Base-by-base conservation (phyloP, 345 rosid genomes). In the Gynandropsis gynandra region DNA sequence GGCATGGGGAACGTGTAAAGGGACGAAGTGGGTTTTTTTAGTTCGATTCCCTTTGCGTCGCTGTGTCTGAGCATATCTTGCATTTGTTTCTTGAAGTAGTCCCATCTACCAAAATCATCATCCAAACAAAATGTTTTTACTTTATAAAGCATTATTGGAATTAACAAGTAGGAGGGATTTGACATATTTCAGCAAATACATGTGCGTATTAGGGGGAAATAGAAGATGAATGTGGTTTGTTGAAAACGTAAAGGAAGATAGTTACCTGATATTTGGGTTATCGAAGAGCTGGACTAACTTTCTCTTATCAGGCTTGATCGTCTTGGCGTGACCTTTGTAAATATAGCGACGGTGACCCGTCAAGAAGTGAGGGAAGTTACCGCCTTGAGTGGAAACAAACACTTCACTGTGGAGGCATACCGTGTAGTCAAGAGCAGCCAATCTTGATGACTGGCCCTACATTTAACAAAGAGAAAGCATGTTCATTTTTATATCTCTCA, bases 351-450 rank as follows among this genome's bases (percentile, higher is more conserved):
- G 75, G 50, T 87, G 98, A 61, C 98, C 98, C 70, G 77, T 84
- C 68, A 90, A 77, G 78, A 90, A 90, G 72, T 87, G 98, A 9
- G 98, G 98, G 56, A 84, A 92, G 54, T 92, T 92, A 56, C 98
- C 98, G 49, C 98, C 98, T 80, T 87, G 98, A 16, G 98, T 87
- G 8, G 96, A 84, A 70, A 84, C 89, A 71, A 90, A 87, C 49
- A 80, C 98, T 74, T 84, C 93, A 42, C 96, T 92, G 68, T 82
- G 84, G 70, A 92, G 83, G 71, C 98, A 87, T 70, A 92, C 82
- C 7, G 89, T 82, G 58, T 87, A 87, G 50, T 90, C 96, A 27
- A 90, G 87, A 27, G 95, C 98, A 50, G 98, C 98, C 69, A 92
- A 75, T 76, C 96, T 79, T 49, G 96, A 92, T 5, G 61, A 85